Evolutionary conservation across 148 eudicot genomes (phyloP), one percentile per base, ranked within the genome.

Genomic region (Hydrangea macrophylla): DNA sequence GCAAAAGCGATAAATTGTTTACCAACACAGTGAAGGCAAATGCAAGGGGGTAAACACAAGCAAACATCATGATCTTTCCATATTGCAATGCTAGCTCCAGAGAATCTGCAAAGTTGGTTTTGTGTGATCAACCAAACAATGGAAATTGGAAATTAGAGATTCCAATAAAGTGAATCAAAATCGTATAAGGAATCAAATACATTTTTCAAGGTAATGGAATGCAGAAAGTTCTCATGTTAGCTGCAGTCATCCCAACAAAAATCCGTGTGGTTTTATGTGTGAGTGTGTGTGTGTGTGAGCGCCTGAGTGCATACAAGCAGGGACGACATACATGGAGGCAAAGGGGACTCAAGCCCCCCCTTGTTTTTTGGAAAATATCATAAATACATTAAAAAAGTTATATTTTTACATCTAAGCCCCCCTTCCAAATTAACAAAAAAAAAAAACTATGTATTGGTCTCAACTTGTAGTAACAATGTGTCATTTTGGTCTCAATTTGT

Each of bases 11-110:
- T 3, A 6, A 59, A 70, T 42, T 22, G 69, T 58, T 74, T 78
- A 90, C 98, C 84, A 94, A 71, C 18, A 84, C 80, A 26, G 97
- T 88, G 55, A 94, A 90, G 37, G 83, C 87, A 79, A 94, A 94
- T 5, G 92, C 88, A 37, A 82, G 95, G 6, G 98, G 98, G 68
- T 88, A 91, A 59, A 96, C 98, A 73, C 97, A 90, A 31, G 97
- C 98, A 82, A 94, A 94, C 98, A 94, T 90, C 98, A 94, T 94
- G 73, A 90, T 82, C 92, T 88, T 88, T 60, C 98, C 98, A 72
- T 90, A 94, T 73, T 94, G 98, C 86, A 94, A 74, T 10, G 96
- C 82, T 84, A 90, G 35, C 78, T 90, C 98, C 42, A 94, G 78
- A 72, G 90, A 94, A 76, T 94, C 98, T 94, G 96, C 86, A 83